phyloP scores from a whole-genome alignment of 805 yeast species.

The Cyberlindnera suaveolens region DNA sequence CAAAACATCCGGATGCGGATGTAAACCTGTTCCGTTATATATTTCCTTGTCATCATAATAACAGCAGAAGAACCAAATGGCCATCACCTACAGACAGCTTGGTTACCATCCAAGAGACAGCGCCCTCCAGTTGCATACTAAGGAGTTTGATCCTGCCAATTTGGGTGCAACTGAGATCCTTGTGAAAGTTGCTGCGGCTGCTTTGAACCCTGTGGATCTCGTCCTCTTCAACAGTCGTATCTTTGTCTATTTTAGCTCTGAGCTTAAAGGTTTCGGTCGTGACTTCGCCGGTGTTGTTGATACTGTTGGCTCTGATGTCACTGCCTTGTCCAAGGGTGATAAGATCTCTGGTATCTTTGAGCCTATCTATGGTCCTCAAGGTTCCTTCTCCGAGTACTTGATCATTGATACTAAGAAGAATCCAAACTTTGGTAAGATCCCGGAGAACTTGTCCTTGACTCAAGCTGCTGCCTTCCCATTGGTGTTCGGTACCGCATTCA shows the following conservation, averaged over 20 bases:
- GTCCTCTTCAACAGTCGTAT: slow-evolving; percentile 30
- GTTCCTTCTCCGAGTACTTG: slow-evolving; percentile 43
- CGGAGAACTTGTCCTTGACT: slow-evolving; percentile 33
- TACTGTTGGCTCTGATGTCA: slow-evolving; percentile 38
- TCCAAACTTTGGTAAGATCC: slow-evolving; percentile 31
- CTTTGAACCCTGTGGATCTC: slow-evolving; percentile 55
- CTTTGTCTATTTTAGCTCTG: slow-evolving; percentile 24
- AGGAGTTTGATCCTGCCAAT: slow-evolving; percentile 3
- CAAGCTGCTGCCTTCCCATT: slow-evolving; percentile 63
- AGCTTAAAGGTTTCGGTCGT: slow-evolving; percentile 37
- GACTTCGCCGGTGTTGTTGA: slow-evolving; percentile 53
- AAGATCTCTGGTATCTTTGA: slow-evolving; percentile 38
- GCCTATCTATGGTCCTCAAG: slow-evolving; percentile 25
- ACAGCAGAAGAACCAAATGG: no score
- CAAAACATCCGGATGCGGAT: no score
- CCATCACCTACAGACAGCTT: slow-evolving; percentile 7
- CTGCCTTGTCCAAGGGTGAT: slow-evolving; percentile 43
- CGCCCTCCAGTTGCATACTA: slow-evolving; percentile 5
- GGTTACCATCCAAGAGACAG: slow-evolving; percentile 13
- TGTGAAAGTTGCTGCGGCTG: slow-evolving; percentile 42
- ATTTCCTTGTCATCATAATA: no score
- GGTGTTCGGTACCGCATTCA: slow-evolving; percentile 57
- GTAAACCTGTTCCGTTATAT: no score
- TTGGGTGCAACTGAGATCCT: slow-evolving; percentile 35
- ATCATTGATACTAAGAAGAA: slow-evolving; percentile 31